Base-by-base conservation (phyloP, 208 protist species). In the Wallacemonas rigidus region DNA sequence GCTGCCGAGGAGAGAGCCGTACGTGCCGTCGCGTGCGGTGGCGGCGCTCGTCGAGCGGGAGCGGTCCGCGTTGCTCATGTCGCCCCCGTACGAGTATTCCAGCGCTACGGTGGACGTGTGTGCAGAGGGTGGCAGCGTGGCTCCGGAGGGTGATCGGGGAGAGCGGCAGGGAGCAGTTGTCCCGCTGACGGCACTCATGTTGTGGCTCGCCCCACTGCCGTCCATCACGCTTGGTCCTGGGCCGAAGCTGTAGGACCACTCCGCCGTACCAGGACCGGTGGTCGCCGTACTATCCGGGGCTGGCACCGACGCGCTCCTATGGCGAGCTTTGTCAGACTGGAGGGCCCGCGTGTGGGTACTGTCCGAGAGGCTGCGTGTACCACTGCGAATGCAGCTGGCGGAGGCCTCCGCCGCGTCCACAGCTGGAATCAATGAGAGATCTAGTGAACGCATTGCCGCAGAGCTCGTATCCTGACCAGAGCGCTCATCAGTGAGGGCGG, bases 191-290 rank as follows among this genome's bases (percentile, higher is more conserved):
- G 35, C 38, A n/a, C 57, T 63, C 57, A 45, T 35, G 57, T 45
- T n/a, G 35, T 43, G 9, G 35, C 57, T 63, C 57, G 39, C 57
- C 7, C 11, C 57, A n/a, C 11, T 63, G 26, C 11, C 5, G 36
- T 63, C 57, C 36, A 0, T 7, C 5, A 45, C 26, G 9, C n/a
- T 44, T 5, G 57, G 26, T 35, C 26, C 57, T 26, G 26, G 26
- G 17, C 57, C 57, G 39, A 63, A 63, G 57, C 57, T 63, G 57
- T 63, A 63, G 26, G 57, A 63, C 57, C 9, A 9, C 26, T 63
- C 57, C 55, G 7, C 55, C 9, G 9, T 9, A 17, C 55, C 15
- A 53, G 48, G 48, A 15, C 48, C 48, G 48, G 48, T n/a, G 48
- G 48, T 26, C 26, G 26, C 26, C 26, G 26, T 26, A 26, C 26